Evolutionary conservation across 2,329 filamentous ascomycete species (phyloP), one percentile per base, ranked within the genome.

Genomic region (Penicillium sp.): DNA sequence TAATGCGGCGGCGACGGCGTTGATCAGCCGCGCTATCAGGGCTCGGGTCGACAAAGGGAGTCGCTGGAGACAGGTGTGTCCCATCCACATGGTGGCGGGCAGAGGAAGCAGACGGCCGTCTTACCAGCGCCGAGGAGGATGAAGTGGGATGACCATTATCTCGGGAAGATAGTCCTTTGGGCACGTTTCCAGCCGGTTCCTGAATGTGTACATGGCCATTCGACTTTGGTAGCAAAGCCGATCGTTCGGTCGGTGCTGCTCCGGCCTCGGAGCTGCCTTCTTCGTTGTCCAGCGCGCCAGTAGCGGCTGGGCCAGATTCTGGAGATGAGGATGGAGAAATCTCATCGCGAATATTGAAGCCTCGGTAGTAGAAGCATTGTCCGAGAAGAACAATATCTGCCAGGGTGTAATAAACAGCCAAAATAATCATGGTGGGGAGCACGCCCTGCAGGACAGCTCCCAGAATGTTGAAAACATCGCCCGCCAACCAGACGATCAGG

Each of bases 311-410:
- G 40, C 58, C 57, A 8, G 65, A 59, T 19, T 65, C 61, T 19
- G 57, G 62, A 35, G 66, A 60, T 4, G 53, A 46, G 14, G 68
- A 65, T 13, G 64, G 28, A 25, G 72, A 69, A 10, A 67, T 58
- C 6, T 74, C 68, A 52, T 78, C 76, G 11, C 66, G 71, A 19
- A 80, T 61, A 4, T 73, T 80, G 56, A 97, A 95, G 3, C 93
- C 93, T 55, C 91, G 88, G 77, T 99, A 99, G 81, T 96, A 98
- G 81, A 98, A 96, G 77, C 92, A 96, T 78, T 99, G 95, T 0
- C 82, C 84, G 0, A 98, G 81, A 1, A 99, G 83, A 1, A 98
- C 92, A 45, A 97, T 85, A 73, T 98, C 94, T 62, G 93, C 93
- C 40, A 96, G 84, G 16, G 93, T 96, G 75, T 98, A 97, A 77